These are phyloP conservation scores for Isochrysis galbana DNA, from an alignment of 78 protist species.

Conservation along the genomic window DNA sequence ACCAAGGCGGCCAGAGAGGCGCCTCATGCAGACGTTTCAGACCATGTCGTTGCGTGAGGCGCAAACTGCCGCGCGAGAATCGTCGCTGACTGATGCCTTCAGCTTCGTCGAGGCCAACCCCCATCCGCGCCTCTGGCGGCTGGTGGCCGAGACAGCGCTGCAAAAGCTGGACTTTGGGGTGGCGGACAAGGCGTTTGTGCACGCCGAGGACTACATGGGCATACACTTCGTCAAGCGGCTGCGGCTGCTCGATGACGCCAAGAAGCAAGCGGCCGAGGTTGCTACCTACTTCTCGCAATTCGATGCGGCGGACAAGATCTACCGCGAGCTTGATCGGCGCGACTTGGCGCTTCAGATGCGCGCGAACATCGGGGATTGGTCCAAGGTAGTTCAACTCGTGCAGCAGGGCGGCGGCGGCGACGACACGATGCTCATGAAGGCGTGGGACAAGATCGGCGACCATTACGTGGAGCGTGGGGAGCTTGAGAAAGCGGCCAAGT, in stretches of 20 bases:
- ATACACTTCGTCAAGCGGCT: conserved; percentile 63
- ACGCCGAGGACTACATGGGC: conserved; percentile 2
- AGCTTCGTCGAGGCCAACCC: conserved; percentile 64
- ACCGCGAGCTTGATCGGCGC: conserved; percentile 67
- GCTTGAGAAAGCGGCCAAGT: conserved; percentile 57
- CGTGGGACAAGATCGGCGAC: conserved; percentile 72
- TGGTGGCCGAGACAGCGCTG: conserved; percentile 48
- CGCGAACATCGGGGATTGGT: conserved; percentile 76
- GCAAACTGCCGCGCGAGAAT: too few species aligned
- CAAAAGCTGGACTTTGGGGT: conserved; percentile 56
- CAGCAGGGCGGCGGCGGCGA: conserved; percentile 49
- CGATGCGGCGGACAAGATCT: conserved; percentile 72
- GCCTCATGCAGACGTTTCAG: background rate
- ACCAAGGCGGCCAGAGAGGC: conserved; percentile 43
- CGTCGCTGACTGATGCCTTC: conserved; percentile 69
- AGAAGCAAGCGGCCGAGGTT: conserved; percentile 73
- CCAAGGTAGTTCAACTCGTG: conserved; percentile 58
- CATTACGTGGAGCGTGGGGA: conserved; percentile 69
- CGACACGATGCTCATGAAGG: conserved; percentile 57
- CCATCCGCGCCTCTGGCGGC: conserved; percentile 79
- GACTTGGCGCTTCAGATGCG: conserved; percentile 74
- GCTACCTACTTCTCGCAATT: conserved; percentile 60
- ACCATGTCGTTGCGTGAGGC: too few species aligned
- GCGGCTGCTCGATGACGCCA: conserved; percentile 21
- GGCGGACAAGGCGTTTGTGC: conserved; percentile 44